Evolutionary conservation across 345 rosid genomes (phyloP), one percentile per base, ranked within the genome.

Genomic region (Cardamine resedifolia): DNA sequence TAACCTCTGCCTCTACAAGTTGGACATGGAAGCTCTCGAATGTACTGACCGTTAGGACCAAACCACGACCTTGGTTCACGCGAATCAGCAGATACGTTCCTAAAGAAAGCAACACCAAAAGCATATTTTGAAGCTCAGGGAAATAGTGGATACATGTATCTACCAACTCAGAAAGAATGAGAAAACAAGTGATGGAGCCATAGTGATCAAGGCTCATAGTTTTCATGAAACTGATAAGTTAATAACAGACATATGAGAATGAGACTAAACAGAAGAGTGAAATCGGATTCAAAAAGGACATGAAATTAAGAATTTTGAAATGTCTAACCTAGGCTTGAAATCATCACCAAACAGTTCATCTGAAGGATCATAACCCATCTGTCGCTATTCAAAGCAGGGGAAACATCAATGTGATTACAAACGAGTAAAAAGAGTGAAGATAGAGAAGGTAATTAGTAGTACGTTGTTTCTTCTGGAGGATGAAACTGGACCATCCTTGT

Each of bases 1-100:
- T 94, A 94, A 56, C 97, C 98, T 80, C 97, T 85, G 11, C 97
- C 98, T 55, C 98, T 85, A 69, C 97, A 94, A 77, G 85, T 87
- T 0, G 97, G 97, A 78, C 97, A 91, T 1, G 97, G 98, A 56
- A 94, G 92, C 86, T 94, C 98, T 76, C 85, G 82, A 59, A 88
- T 94, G 75, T 91, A 89, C 76, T 87, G 98, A 45, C 97, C 97
- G 71, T 76, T 90, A 3, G 98, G 96, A 80, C 98, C 98, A 75
- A 94, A 88, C 96, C 97, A 94, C 12, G 96, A 91, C 73, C 90
- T 85, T 12, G 90, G 91, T 79, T 87, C 85, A 8, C 75, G 81
- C 16, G 80, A 70, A 45, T 76, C 84, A 34, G 79, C 70, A 38
- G 78, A 49, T 10, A 24, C 73, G 73, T 81, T 77, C 85, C 97